A percentile compares a stretch with the other conserved stretches of the same genome.
Evolutionary conservation across 805 yeast genomes (phyloP).

Genomic region (Starmerella potacharoeniae): DNA sequence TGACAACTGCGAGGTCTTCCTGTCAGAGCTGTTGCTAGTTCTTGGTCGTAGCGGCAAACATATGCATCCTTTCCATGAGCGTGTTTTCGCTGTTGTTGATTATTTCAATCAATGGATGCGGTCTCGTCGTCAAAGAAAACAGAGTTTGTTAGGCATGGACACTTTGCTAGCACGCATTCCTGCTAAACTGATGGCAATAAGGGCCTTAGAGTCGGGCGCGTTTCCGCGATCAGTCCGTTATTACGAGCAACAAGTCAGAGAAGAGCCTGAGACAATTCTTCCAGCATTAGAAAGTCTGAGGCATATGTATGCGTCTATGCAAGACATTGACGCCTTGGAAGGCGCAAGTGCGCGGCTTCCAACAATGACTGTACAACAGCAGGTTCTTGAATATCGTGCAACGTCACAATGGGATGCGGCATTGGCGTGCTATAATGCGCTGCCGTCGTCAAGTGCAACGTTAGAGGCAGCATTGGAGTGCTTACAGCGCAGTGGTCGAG

Average conservation of each 20-base stretch:
- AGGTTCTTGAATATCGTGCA: slow-evolving; percentile 68
- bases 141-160: slow-evolving; percentile 15
- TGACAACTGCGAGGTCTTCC: slow-evolving; percentile 35
- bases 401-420: slow-evolving; percentile 81
- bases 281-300: slow-evolving; percentile 37
- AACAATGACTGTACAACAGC: slow-evolving; percentile 57
- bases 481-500: slow-evolving; percentile 62
- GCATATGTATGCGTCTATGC: slow-evolving; percentile 71
- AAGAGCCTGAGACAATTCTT: slow-evolving; percentile 24
- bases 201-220: slow-evolving; percentile 73
- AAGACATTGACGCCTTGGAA: slow-evolving; percentile 80
- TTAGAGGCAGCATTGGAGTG: slow-evolving; percentile 49
- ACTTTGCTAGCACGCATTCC: slow-evolving; percentile 35
- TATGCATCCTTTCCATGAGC: slow-evolving; percentile 54
- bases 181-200: slow-evolving; percentile 55
- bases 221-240: slow-evolving; percentile 81
- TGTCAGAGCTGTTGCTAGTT: slow-evolving; percentile 49
- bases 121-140: slow-evolving; percentile 18
- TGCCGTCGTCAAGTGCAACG: slow-evolving; percentile 30
- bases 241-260: slow-evolving; percentile 62
- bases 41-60: slow-evolving; percentile 32
- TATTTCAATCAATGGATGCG: slow-evolving; percentile 67
- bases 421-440: slow-evolving; percentile 65
- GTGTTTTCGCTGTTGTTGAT: slow-evolving; percentile 69
- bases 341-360: slow-evolving; percentile 67